Conservation (phyloP, 176 grass and related monocot genomes). For the Chloris gayana region DNA sequence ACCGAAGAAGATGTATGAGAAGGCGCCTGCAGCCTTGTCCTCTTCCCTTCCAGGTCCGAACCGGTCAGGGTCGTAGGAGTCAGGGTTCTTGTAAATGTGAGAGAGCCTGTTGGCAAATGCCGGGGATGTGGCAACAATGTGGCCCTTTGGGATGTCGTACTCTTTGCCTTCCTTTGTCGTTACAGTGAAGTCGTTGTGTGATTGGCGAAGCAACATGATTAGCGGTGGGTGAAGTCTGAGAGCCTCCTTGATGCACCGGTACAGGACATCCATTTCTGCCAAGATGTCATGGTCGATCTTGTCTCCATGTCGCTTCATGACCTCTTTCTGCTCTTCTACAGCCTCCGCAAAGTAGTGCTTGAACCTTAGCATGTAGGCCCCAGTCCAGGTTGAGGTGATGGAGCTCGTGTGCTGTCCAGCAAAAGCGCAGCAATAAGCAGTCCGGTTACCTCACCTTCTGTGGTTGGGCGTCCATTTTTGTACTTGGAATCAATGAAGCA, state of each 20-base stretch:
- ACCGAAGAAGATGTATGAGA: slow-evolving; percentile 94
- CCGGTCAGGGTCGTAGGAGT: slow-evolving; percentile 79
- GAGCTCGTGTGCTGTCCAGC: slow-evolving; percentile 98
- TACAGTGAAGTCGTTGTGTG: slow-evolving; percentile 79
- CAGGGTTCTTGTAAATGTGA: slow-evolving; percentile 85
- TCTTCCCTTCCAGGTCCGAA: slow-evolving; percentile 79
- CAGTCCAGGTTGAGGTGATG: slow-evolving; percentile 97
- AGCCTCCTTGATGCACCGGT: slow-evolving; percentile 98
- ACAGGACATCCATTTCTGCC: slow-evolving; percentile 94
- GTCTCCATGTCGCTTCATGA: slow-evolving; percentile 73
- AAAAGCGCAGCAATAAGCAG: slow-evolving; percentile 95
- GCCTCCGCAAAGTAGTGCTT: slow-evolving; percentile 69
- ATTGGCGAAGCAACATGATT: slow-evolving; percentile 92
- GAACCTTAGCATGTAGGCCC: slow-evolving; percentile 76
- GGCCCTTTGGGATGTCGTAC: slow-evolving; percentile 90
- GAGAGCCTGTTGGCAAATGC: slow-evolving; percentile 85
- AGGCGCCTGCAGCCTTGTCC: slow-evolving; percentile 82
- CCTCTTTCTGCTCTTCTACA: slow-evolving; percentile 88
- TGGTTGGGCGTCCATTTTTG: too few species aligned
- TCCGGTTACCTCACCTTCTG: slow-evolving; percentile 79
- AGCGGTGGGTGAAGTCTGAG: slow-evolving; percentile 84
- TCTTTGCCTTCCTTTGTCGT: slow-evolving; percentile 81
- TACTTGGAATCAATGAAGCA: slow-evolving; percentile 98
- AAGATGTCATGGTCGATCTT: slow-evolving; percentile 91
- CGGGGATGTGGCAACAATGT: slow-evolving; percentile 90